Percentiles rank a stretch among this genome's conserved stretches.
Conservation (phyloP, 371 early-diverging fungal genomes). For the Massospora cicadina region DNA sequence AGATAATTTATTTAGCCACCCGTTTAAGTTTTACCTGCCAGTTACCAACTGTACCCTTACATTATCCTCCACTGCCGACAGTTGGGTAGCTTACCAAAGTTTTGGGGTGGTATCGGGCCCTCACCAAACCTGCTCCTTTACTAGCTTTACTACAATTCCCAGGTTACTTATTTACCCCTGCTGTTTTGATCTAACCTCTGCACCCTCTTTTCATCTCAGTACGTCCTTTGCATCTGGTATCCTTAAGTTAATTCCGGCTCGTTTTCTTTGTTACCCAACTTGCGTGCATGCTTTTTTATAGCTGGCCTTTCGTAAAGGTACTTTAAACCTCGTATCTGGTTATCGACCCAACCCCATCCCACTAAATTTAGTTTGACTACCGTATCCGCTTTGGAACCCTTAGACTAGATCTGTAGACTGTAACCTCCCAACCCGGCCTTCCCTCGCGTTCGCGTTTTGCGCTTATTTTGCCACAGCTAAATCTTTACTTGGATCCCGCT, state of each 20-base stretch:
- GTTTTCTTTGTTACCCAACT: background rate
- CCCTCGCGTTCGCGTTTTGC: no score
- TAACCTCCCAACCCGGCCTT: no score
- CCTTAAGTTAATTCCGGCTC: background rate
- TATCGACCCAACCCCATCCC: no score
- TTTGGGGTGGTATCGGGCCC: background rate
- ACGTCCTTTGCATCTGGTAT: background rate
- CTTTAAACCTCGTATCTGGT: no score
- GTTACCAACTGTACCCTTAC: background rate
- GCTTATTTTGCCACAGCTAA: no score
- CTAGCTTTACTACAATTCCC: background rate
- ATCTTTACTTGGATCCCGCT: no score
- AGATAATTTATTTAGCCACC: no score
- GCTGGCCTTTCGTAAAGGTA: no score
- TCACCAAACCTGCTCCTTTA: background rate
- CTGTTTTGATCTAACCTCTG: background rate
- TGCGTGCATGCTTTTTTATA: background rate
- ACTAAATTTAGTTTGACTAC: no score
- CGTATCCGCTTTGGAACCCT: no score
- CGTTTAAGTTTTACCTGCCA: background rate
- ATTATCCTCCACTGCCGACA: background rate
- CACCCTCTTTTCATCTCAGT: background rate
- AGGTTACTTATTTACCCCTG: background rate
- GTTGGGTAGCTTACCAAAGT: background rate
- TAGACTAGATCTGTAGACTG: no score